These are phyloP conservation scores for Pyrrhoderma lamaoense DNA, from an alignment of 1,284 basidiomycete genomes.

Conservation along the genomic window DNA sequence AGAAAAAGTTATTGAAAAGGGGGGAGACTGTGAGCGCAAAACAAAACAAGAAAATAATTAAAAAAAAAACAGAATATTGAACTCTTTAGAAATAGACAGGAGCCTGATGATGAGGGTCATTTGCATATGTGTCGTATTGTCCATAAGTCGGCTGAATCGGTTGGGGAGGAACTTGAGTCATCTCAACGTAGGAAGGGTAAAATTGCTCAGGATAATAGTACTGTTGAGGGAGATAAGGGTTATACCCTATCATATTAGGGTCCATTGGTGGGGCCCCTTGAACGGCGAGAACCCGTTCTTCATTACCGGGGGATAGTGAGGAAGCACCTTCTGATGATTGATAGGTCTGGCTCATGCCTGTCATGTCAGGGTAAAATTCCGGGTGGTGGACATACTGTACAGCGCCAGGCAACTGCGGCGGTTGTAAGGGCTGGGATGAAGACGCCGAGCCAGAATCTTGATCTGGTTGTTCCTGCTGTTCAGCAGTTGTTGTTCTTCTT, in stretches of 20 bases:
- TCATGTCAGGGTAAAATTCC: slow-evolving; percentile 9
- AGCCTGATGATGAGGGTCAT: slow-evolving; percentile 42
- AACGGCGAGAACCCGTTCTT: slow-evolving; percentile 12
- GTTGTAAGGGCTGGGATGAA: not conserved
- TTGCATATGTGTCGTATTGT: slow-evolving; percentile 59
- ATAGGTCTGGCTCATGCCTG: slow-evolving; percentile 8
- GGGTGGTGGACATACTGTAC: slow-evolving; percentile 2
- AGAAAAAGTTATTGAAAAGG: too few relatives aligned
- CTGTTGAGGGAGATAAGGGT: slow-evolving; percentile 30
- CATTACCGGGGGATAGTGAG: slow-evolving; percentile 15
- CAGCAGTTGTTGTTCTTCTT: slow-evolving; percentile 21
- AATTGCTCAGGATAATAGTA: slow-evolving; percentile 64
- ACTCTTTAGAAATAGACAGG: slow-evolving; percentile 46
- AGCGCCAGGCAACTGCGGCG: not conserved
- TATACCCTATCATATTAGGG: slow-evolving; percentile 40
- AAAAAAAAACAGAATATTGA: slow-evolving; percentile 44
- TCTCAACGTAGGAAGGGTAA: slow-evolving; percentile 58
- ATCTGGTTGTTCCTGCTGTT: too few relatives aligned
- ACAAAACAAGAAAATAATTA: slow-evolving; percentile 16
- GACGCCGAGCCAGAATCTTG: too few relatives aligned
- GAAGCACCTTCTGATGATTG: slow-evolving; percentile 13
- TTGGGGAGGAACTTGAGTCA: slow-evolving; percentile 36
- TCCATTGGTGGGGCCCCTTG: slow-evolving; percentile 25
- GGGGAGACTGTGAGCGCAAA: slow-evolving; percentile 12
- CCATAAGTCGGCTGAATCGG: slow-evolving; percentile 26